Conservation (phyloP, 306 rosid genomes). For the Rosa multiflora region DNA sequence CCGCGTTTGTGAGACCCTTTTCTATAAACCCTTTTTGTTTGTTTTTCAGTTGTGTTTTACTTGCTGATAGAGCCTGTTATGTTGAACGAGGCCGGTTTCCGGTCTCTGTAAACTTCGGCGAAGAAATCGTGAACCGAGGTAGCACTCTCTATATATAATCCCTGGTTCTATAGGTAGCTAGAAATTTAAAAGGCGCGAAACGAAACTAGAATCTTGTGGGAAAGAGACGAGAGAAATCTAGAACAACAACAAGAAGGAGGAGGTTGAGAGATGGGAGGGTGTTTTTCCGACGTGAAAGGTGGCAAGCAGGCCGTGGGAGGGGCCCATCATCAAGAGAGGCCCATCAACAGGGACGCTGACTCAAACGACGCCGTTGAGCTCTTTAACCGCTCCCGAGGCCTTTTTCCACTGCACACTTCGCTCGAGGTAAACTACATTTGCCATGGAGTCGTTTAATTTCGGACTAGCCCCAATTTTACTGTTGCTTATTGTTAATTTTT, state of each 20-base stretch:
- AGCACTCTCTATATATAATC: no score
- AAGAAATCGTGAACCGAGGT: no score
- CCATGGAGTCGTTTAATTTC: not conserved
- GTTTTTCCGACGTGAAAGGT: conserved; percentile 63
- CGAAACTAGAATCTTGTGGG: no score
- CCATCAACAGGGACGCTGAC: not conserved
- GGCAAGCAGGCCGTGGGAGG: conserved; percentile 59
- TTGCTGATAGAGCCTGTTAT: no score
- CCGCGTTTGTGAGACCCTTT: no score
- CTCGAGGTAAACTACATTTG: conserved; percentile 42
- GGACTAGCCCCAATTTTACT: not conserved
- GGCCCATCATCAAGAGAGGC: conserved; percentile 18
- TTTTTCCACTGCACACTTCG: conserved; percentile 35
- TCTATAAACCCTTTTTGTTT: no score
- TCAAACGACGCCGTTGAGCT: conserved; percentile 67
- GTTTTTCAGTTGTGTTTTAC: no score
- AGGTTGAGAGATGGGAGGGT: conserved; percentile 51
- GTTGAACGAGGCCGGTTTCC: no score
- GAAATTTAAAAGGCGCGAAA: no score
- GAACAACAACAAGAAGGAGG: not conserved
- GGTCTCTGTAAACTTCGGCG: no score
- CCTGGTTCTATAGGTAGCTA: no score
- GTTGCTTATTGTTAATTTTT: not conserved
- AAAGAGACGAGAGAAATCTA: no score
- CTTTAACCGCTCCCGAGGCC: conserved; percentile 55